Evolutionary conservation across 768 basidiomycete species (phyloP).

Genomic region (Russula sp.): DNA sequence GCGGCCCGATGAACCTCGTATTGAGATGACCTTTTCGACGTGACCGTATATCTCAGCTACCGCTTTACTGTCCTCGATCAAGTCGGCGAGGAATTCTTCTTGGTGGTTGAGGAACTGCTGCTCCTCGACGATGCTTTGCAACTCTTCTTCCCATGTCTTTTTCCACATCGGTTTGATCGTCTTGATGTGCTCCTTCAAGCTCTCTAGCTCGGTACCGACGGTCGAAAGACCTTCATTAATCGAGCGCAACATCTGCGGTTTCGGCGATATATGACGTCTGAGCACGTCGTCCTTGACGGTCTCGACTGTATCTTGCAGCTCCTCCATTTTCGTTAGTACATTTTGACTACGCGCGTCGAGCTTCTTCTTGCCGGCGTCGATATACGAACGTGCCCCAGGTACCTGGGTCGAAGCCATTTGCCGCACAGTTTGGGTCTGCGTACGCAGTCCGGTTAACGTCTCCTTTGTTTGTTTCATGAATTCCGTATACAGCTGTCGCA

Average conservation of each 20-base stretch:
- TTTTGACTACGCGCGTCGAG: constrained; percentile 89
- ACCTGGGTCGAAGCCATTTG: constrained; percentile 80
- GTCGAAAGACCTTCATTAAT: constrained; percentile 70
- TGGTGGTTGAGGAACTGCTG: constrained; percentile 93
- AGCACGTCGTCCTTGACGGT: constrained; percentile 86
- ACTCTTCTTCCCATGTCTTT: constrained; percentile 96
- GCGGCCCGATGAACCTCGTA: constrained; percentile 50
- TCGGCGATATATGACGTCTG: constrained; percentile 83
- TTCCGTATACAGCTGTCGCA: constrained; percentile 92
- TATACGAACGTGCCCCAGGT: constrained; percentile 81
- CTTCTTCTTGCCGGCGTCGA: constrained; percentile 88
- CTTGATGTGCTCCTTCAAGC: constrained; percentile 78
- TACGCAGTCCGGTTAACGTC: constrained; percentile 69
- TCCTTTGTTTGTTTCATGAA: constrained; percentile 92
- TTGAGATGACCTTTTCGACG: constrained; percentile 82
- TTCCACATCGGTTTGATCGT: constrained; percentile 96
- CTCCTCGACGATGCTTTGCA: constrained; percentile 96
- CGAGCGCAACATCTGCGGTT: constrained; percentile 61
- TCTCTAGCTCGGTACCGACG: constrained; percentile 66
- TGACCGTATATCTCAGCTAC: constrained; percentile 82
- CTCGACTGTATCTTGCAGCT: constrained; percentile 89
- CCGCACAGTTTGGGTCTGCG: constrained; percentile 84
- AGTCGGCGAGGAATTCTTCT: constrained; percentile 83
- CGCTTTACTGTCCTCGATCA: constrained; percentile 92
- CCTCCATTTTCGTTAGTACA: constrained; percentile 88